Percentiles rank a stretch among this genome's conserved stretches.
phyloP scores from a whole-genome alignment of 192 early-diverging fungal genomes.

The Dispira parvispora region DNA sequence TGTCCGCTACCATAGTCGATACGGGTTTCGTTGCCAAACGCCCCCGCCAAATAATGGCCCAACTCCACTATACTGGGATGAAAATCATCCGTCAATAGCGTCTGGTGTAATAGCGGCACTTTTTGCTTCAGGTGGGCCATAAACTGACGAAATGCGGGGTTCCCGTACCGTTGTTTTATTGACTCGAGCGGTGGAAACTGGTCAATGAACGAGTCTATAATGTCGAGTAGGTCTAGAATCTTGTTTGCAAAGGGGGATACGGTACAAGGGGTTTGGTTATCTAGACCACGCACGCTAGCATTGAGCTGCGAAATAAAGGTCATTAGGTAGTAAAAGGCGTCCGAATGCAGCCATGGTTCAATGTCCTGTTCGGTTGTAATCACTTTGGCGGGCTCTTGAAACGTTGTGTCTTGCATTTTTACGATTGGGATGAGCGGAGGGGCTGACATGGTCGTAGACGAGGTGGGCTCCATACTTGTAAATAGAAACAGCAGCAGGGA shows the following conservation, averaged over 20 bases:
- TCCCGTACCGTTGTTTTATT: constrained; percentile 73
- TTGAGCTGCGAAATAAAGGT: constrained; percentile 60
- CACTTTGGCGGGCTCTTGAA: constrained; percentile 29
- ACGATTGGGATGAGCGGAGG: neutral
- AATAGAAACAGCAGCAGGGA: too few species aligned
- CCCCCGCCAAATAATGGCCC: constrained; percentile 42
- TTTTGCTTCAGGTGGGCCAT: constrained; percentile 29
- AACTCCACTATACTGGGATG: constrained; percentile 52
- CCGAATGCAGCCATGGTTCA: constrained; percentile 34
- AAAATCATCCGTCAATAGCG: constrained; percentile 13
- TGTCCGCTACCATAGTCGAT: constrained; percentile 98
- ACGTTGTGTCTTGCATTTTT: constrained; percentile 17
- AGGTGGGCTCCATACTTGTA: too few species aligned
- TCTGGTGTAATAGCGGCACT: constrained; percentile 8
- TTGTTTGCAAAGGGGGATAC: constrained; percentile 36
- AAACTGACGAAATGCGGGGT: constrained; percentile 78
- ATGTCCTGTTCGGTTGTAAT: constrained; percentile 42
- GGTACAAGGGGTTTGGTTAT: constrained; percentile 31
- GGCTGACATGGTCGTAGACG: too few species aligned
- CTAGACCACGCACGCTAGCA: constrained; percentile 44
- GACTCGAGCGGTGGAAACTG: constrained; percentile 55
- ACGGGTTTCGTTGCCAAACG: constrained; percentile 76
- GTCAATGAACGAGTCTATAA: constrained; percentile 47
- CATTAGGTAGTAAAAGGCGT: constrained; percentile 49
- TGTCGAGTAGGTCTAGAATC: constrained; percentile 44